Evolutionary conservation across 106 monocot species (phyloP).

Genomic region (Dioscorea zingiberensis): DNA sequence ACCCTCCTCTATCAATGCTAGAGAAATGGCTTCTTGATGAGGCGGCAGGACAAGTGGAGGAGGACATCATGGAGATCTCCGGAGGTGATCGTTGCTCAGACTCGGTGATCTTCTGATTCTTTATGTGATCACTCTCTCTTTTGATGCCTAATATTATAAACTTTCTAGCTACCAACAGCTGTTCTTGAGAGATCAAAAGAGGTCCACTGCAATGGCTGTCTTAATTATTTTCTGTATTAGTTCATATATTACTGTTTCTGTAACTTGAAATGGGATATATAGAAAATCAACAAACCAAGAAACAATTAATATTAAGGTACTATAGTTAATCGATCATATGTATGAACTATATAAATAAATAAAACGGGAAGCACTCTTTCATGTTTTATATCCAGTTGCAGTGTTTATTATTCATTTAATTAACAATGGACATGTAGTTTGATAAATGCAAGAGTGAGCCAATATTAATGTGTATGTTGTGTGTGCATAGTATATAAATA

Average conservation of each 20-base stretch:
- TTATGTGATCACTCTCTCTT: background rate
- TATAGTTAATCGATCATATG: too few species aligned
- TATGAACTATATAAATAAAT: too few species aligned
- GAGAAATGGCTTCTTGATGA: conserved; percentile 82
- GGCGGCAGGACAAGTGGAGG: conserved; percentile 23
- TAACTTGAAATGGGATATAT: background rate
- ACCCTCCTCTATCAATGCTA: conserved; percentile 21
- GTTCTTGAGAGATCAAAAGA: background rate
- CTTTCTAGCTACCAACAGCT: too few species aligned
- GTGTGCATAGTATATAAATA: too few species aligned
- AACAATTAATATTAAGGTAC: background rate
- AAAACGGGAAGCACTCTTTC: too few species aligned
- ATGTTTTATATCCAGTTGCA: too few species aligned
- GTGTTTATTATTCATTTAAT: too few species aligned
- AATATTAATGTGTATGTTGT: too few species aligned
- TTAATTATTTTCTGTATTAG: background rate
- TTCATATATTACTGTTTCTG: background rate
- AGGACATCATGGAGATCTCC: conserved; percentile 39
- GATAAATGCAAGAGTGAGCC: too few species aligned
- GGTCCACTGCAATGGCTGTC: background rate
- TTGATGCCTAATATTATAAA: too few species aligned
- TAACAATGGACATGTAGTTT: too few species aligned
- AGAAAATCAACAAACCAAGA: background rate
- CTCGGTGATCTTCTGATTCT: conserved; percentile 17
- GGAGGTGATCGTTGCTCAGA: background rate